Evolutionary conservation across 1,284 basidiomycete species (phyloP), one percentile per base, ranked within the genome.

Genomic region (Ceraceosorus guamensis): DNA sequence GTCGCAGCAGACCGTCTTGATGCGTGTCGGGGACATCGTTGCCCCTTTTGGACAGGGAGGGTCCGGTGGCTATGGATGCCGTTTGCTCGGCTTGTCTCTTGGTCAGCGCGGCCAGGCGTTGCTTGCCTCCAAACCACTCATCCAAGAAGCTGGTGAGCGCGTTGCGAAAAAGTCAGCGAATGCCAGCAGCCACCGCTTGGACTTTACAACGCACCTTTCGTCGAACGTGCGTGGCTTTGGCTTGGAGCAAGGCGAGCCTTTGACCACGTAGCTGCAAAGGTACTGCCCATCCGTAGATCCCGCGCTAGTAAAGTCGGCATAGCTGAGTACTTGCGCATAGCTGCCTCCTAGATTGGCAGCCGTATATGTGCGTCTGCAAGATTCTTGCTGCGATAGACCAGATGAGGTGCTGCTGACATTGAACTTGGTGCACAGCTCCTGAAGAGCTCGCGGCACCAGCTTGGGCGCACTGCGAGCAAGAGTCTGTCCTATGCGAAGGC

Each of bases 1-100:
- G 84, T 67, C 86, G 87, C 44, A 89, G 77, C n/a, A n/a, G n/a
- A n/a, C n/a, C 48, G 83, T 80, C 66, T 84, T 78, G 8, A 85
- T 85, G 47, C 83, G 48, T 55, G 45, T 24, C 6, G 45, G 6
- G 45, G 11, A n/a, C n/a, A n/a, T 54, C 52, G 6, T 51, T 51
- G 6, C 48, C 48, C 50, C 52, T 14, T 6, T 34, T 24, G 44
- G 41, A 35, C 18, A 53, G 18, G 7, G 35, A 33, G 8, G 37
- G 30, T 30, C 24, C 41, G 24, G 39, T 35, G 3, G 34, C 30
- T 31, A 30, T 18, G 24, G 52, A 37, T n/a, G n/a, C n/a, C n/a
- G n/a, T n/a, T n/a, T n/a, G n/a, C n/a, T n/a, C n/a, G n/a, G n/a
- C n/a, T n/a, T 41, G 37, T 32, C 43, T 14, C 13, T 35, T 16